phyloP scores from a whole-genome alignment of 345 rosid species.

The Limnanthes douglasii region DNA sequence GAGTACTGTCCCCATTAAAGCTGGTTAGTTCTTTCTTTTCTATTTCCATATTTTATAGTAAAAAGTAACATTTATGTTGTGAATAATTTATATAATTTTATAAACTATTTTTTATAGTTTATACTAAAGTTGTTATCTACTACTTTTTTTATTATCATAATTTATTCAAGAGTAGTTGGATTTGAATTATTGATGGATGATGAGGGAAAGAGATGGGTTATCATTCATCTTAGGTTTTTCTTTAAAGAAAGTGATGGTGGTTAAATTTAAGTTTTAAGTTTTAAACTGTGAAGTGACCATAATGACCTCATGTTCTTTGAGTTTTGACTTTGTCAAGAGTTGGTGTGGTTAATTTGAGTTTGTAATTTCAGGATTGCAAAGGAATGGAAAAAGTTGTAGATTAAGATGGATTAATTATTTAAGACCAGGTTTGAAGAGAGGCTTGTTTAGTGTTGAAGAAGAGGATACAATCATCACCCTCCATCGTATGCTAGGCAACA shows the following conservation, averaged over 20 bases:
- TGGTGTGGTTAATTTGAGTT: too few species aligned
- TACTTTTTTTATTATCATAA: too few species aligned
- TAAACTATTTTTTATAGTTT: too few species aligned
- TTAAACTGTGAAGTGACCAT: slow-evolving; percentile 9
- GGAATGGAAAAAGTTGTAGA: slow-evolving; percentile 95
- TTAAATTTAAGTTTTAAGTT: too few species aligned
- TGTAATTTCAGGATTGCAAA: slow-evolving; percentile 45
- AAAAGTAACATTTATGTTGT: background rate
- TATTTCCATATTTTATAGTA: background rate
- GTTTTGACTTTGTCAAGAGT: too few species aligned
- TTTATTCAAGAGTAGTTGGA: background rate
- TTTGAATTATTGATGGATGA: background rate
- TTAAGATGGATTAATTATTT: slow-evolving; percentile 91
- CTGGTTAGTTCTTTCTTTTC: slow-evolving; percentile 31
- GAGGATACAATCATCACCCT: slow-evolving; percentile 51
- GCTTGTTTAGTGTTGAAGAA: slow-evolving; percentile 41
- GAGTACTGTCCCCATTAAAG: slow-evolving; percentile 75
- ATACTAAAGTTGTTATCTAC: too few species aligned
- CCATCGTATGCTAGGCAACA: slow-evolving; percentile 76
- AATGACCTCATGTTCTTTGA: slow-evolving; percentile 5
- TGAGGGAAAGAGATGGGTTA: too few species aligned
- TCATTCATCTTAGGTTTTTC: too few species aligned
- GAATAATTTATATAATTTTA: too few species aligned
- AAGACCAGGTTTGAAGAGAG: slow-evolving; percentile 77
- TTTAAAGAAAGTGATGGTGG: too few species aligned